Percentiles rank a stretch among this genome's conserved stretches.
phyloP scores from a whole-genome alignment of 441 rosid species.

The Sinapis alba region DNA sequence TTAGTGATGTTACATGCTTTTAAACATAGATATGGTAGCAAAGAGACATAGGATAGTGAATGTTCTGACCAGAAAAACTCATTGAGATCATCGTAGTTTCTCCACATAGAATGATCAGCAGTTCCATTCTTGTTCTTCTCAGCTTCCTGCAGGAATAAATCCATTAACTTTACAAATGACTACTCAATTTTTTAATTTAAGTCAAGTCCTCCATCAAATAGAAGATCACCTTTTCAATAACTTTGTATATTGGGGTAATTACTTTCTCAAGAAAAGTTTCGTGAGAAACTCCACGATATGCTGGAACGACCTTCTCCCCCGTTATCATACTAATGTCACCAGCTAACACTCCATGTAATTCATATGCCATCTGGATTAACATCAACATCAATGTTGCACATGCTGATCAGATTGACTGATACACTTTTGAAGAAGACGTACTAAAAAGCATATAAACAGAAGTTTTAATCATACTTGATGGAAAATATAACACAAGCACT shows the following conservation, averaged over 20 bases:
- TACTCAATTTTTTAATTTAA: not conserved
- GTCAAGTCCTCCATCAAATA: slow-evolving; percentile 20
- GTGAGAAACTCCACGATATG: slow-evolving; percentile 58
- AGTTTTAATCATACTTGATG: slow-evolving; percentile 75
- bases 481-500: slow-evolving; percentile 92
- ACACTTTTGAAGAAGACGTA: slow-evolving; percentile 11
- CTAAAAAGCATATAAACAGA: slow-evolving; percentile 13
- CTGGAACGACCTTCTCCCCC: slow-evolving; percentile 66
- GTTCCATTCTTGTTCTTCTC: slow-evolving; percentile 78
- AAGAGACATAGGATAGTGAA: slow-evolving; percentile 9
- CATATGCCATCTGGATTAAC: slow-evolving; percentile 81
- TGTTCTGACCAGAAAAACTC: slow-evolving; percentile 86
- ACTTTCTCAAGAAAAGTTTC: slow-evolving; percentile 82
- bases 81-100: slow-evolving; percentile 97
- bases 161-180: slow-evolving; percentile 32
- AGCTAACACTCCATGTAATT: slow-evolving; percentile 78
- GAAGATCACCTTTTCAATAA: slow-evolving; percentile 60
- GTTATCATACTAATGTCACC: slow-evolving; percentile 57
- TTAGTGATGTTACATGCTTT: slow-evolving; percentile 26
- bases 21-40: slow-evolving; percentile 29
- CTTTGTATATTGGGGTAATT: slow-evolving; percentile 79
- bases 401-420: slow-evolving; percentile 5
- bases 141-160: slow-evolving; percentile 72
- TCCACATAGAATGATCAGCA: slow-evolving; percentile 92
- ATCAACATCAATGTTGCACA: slow-evolving; percentile 27